Evolutionary conservation across 2,329 filamentous ascomycete species (phyloP), one percentile per base, ranked within the genome.

Genomic region (Cadophora malorum): DNA sequence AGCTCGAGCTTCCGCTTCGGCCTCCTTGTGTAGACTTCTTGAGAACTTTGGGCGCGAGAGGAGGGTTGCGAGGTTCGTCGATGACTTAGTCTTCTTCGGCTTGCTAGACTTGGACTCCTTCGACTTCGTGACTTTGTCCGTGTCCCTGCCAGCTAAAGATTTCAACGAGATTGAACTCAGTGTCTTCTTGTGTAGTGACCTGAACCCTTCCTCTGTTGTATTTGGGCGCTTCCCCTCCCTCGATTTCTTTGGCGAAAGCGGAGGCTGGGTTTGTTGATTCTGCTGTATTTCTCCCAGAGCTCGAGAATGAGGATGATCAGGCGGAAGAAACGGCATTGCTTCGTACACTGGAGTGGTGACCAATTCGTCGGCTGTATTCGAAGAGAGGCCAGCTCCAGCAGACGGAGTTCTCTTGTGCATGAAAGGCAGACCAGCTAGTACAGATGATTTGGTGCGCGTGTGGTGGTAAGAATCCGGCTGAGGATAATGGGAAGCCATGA

Each of bases 21-120:
- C 78, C 58, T 83, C 75, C 67, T 83, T 84, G 70, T 87, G 86
- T 28, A 91, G 80, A 71, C 88, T 90, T 75, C 90, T 92, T 64
- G 89, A 84, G 10, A 92, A 93, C 77, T 91, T 93, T 68, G 89
- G 88, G 66, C 91, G 90, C 66, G 88, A 89, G 63, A 97, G 85
- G 65, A 97, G 85, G 4, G 86, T 88, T 0, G 88, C 88, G n/a
- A 98, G 84, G 77, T 94, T 96, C 38, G 91, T 91, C 3, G 91
- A 86, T 0, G 94, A 97, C 79, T 95, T 97, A 47, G 87, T 87
- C 82, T 95, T 96, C 76, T 90, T 91, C 31, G 88, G 87, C 76
- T 91, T 91, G 67, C 83, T 84, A 12, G 80, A 73, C 63, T 85
- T 84, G 69, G 79, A 78, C 72, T 82, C 82, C 66, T 80, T 79